A percentile compares a stretch with the other conserved stretches of the same genome.
phyloP scores from a whole-genome alignment of 805 yeast genomes.

The Hanseniaspora thailandica region DNA sequence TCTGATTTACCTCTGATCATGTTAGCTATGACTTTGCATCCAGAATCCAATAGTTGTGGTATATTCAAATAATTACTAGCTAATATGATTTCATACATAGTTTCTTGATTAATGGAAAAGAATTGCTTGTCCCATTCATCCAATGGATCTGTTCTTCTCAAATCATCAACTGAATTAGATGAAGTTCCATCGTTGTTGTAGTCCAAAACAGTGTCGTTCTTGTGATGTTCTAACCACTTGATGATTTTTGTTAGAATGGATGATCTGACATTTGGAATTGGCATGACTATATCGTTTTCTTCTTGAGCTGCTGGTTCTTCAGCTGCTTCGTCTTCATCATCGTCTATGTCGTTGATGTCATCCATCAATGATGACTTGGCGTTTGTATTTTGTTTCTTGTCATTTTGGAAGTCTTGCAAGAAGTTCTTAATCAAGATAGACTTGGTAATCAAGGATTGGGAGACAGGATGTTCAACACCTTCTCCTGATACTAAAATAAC shows the following conservation, averaged over 20 bases:
- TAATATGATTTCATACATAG: constrained; percentile 66
- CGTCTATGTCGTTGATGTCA: constrained; percentile 18
- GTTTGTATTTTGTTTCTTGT: background rate
- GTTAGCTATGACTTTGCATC: constrained; percentile 72
- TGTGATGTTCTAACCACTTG: constrained; percentile 94
- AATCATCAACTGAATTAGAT: constrained; percentile 39
- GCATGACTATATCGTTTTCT: constrained; percentile 63
- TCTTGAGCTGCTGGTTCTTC: constrained; percentile 39
- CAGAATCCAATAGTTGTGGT: constrained; percentile 62
- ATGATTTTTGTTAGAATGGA: constrained; percentile 80
- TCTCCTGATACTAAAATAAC: constrained; percentile 10
- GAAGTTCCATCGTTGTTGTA: constrained; percentile 43
- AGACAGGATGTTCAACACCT: constrained; percentile 9
- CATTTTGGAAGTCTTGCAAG: constrained; percentile 5
- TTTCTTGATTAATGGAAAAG: constrained; percentile 83
- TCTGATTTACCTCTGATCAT: constrained; percentile 74
- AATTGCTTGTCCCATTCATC: constrained; percentile 94
- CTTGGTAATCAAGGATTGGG: constrained; percentile 1
- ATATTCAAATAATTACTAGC: constrained; percentile 75
- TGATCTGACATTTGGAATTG: constrained; percentile 81
- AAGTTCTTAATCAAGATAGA: constrained; percentile 9
- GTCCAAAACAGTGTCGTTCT: constrained; percentile 62
- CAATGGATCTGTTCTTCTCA: constrained; percentile 79
- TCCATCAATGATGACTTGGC: constrained; percentile 4
- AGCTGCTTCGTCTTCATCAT: constrained; percentile 41